Base-by-base conservation (phyloP, 2,329 filamentous ascomycete genomes). In the Ceratocystis albifundus region DNA sequence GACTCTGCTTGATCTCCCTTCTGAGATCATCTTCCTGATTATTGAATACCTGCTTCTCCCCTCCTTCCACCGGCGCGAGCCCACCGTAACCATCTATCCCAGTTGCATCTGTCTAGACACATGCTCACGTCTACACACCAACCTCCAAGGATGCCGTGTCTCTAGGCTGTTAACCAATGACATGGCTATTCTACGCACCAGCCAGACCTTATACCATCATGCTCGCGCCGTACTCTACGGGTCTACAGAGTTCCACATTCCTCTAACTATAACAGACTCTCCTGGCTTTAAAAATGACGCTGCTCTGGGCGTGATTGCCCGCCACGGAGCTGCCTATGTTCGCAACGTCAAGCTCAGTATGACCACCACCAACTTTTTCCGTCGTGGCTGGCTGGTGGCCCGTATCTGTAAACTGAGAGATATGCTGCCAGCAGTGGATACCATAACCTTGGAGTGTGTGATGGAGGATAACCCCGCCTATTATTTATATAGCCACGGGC, bases 231-330 rank as follows among this genome's bases (percentile, higher is more conserved):
- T 82, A 3, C 73, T 83, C 0, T 83, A 80, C 66, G 77, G 78
- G 2, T 73, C 76, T 32, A 83, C 83, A 62, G 74, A 64, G 0
- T 83, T 83, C 67, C 69, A 74, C 1, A 82, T 83, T 68, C 71
- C 74, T 48, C 69, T 46, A 62, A 67, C 2, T 64, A 72, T 44
- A 50, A 73, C 7, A 41, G 66, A 4, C 62, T 66, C 12, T 63
- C 72, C 8, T 67, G 55, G 1, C 28, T 48, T 5, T 63, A 71
- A 4, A 20, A 36, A 61, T 20, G 30, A 8, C 30, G 5, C 50
- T 17, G 68, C 10, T 32, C 12, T 5, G 45, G 41, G 15, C 46
- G 61, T 3, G 36, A 57, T 2, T 55, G 53, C n/a, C 64, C 65
- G 67, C 2, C 53, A 48, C 41, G 46, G 45, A 4, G n/a, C 32